phyloP scores from a whole-genome alignment of 805 yeast genomes.

The Metschnikowia colocasiae region DNA sequence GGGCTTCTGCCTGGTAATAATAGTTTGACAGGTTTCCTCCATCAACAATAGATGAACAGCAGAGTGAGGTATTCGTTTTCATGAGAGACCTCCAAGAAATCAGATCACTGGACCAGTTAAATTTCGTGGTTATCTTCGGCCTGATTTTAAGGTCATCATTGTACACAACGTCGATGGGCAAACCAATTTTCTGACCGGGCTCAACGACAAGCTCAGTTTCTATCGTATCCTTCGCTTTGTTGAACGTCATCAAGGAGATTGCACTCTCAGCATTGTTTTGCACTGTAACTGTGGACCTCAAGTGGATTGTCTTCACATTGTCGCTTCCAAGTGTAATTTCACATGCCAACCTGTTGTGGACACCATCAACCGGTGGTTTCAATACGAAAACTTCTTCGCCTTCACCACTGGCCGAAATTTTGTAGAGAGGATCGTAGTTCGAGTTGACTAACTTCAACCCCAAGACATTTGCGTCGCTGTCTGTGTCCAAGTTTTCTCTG shows the following conservation, averaged over 20 bases:
- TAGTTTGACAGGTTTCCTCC: constrained; percentile 43
- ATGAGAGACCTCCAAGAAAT: constrained; percentile 64
- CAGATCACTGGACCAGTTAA: constrained; percentile 63
- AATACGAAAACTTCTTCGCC: constrained; percentile 77
- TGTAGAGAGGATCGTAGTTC: constrained; percentile 49
- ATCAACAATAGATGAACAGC: constrained; percentile 48
- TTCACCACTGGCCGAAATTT: constrained; percentile 69
- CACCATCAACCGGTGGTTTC: constrained; percentile 55
- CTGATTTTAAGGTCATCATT: constrained; percentile 52
- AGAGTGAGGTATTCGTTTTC: constrained; percentile 48
- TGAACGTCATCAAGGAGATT: constrained; percentile 43
- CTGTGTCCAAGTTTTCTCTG: constrained; percentile 73
- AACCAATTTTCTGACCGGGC: constrained; percentile 57
- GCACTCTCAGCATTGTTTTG: constrained; percentile 60
- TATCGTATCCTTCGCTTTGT: constrained; percentile 27
- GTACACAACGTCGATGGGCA: constrained; percentile 73
- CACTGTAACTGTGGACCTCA: constrained; percentile 71
- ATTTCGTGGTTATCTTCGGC: constrained; percentile 57
- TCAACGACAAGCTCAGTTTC: constrained; percentile 36
- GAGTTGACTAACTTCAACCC: constrained; percentile 61
- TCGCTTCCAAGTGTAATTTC: constrained; percentile 68
- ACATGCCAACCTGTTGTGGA: constrained; percentile 72
- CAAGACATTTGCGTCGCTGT: constrained; percentile 55
- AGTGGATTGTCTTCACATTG: constrained; percentile 71
- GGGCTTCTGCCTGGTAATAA: constrained; percentile 71